phyloP scores from a whole-genome alignment of 2,329 filamentous ascomycete genomes.

The Dactylella cylindrospora region DNA sequence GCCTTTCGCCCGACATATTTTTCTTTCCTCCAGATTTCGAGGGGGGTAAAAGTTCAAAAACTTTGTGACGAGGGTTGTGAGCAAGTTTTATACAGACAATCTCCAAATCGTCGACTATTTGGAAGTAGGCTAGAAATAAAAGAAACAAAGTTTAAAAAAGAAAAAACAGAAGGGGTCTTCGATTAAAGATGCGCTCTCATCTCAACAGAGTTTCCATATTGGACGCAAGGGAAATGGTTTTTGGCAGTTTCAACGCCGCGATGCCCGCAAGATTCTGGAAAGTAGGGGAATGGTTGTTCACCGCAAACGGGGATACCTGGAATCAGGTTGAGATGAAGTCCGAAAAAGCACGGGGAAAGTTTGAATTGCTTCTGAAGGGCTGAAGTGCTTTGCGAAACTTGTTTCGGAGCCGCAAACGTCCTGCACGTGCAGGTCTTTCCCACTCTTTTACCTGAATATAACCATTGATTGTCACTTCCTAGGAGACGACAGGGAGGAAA shows the following conservation, averaged over 20 bases:
- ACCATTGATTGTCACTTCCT: background rate
- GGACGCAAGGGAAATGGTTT: too few species aligned
- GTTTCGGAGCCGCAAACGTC: slow-evolving; percentile 32
- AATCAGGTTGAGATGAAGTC: too few species aligned
- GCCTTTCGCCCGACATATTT: slow-evolving; percentile 20
- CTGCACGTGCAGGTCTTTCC: slow-evolving; percentile 13
- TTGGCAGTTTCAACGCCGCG: slow-evolving; percentile 14
- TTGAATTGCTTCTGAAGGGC: too few species aligned
- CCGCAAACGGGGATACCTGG: slow-evolving; percentile 35
- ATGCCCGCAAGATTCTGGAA: slow-evolving; percentile 2
- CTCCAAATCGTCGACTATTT: slow-evolving; percentile 6
- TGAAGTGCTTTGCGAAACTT: background rate
- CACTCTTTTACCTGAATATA: background rate
- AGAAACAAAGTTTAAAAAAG: too few species aligned
- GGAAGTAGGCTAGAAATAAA: too few species aligned
- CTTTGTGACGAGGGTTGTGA: too few species aligned
- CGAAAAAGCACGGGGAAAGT: too few species aligned
- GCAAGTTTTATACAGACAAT: slow-evolving; percentile 16
- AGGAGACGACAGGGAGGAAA: background rate
- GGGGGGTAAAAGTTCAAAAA: too few species aligned
- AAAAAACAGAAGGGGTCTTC: too few species aligned
- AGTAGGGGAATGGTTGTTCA: slow-evolving; percentile 6
- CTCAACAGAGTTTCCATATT: too few species aligned
- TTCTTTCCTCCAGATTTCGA: background rate
- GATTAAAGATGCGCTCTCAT: too few species aligned